A percentile compares a stretch with the other conserved stretches of the same genome.
phyloP scores from a whole-genome alignment of 441 rosid genomes.

The California macrophylla region DNA sequence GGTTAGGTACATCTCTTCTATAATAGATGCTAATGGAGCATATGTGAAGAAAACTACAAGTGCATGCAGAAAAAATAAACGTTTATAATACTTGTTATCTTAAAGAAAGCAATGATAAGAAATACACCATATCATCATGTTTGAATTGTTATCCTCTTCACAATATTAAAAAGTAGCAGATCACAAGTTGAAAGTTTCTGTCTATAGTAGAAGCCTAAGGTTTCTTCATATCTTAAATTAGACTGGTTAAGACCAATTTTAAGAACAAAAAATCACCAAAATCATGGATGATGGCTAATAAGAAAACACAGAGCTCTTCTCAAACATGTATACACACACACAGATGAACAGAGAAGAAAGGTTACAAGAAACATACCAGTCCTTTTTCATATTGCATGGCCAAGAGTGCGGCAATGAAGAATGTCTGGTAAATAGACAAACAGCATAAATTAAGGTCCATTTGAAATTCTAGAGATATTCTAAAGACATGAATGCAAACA shows the following conservation, averaged over 20 bases:
- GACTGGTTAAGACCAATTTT: not conserved
- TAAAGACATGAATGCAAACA: not conserved
- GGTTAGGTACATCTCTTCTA: not conserved
- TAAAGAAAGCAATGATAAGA: not conserved
- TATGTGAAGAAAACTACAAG: no score
- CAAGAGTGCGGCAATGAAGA: conserved; percentile 88
- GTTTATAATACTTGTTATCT: not conserved
- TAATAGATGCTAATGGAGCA: not conserved
- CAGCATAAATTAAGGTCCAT: conserved; percentile 9
- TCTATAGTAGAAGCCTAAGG: not conserved
- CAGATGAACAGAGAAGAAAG: not conserved
- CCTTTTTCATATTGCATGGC: conserved; percentile 95
- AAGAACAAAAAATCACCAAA: not conserved
- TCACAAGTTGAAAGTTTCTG: not conserved
- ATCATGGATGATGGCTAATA: not conserved
- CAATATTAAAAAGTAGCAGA: not conserved
- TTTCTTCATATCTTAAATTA: not conserved
- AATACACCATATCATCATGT: not conserved
- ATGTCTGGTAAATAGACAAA: conserved; percentile 49
- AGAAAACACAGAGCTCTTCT: not conserved
- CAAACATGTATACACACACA: not conserved
- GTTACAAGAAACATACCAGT: conserved; percentile 52
- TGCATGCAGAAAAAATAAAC: not conserved
- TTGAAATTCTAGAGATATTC: not conserved
- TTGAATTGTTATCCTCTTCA: not conserved